A percentile compares a stretch with the other conserved stretches of the same genome.
These are phyloP conservation scores for Diaporthe sp. DNA, from an alignment of 2,329 filamentous ascomycete species.

Conservation along the genomic window DNA sequence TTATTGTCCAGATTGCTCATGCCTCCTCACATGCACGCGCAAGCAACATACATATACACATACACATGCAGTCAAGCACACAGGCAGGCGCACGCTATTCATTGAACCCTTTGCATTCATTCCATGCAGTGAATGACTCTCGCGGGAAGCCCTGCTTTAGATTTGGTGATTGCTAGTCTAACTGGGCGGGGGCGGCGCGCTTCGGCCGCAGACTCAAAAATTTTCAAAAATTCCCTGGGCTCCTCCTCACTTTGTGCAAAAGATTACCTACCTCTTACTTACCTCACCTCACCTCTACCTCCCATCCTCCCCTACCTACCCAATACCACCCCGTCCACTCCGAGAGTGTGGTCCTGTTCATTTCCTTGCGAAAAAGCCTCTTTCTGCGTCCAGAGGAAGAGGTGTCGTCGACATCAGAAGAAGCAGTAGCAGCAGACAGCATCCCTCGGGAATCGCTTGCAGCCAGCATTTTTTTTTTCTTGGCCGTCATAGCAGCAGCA, in stretches of 20 bases:
- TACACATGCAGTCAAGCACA: background rate
- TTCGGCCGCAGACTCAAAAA: constrained; percentile 19
- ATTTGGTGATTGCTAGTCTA: constrained; percentile 29
- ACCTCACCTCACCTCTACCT: constrained; percentile 11
- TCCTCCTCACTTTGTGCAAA: constrained; percentile 8
- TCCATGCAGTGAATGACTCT: constrained; percentile 31
- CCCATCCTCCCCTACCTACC: constrained; percentile 23
- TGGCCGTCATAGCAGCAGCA: constrained; percentile 9
- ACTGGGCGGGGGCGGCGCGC: constrained; percentile 8
- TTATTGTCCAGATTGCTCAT: constrained; percentile 11
- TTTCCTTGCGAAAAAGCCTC: constrained; percentile 8
- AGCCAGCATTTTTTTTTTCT: constrained; percentile 24
- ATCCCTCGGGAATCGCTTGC: constrained; percentile 31
- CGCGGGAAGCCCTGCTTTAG: constrained; percentile 33
- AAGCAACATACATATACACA: background rate
- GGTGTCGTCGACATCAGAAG: background rate
- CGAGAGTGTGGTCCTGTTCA: constrained; percentile 29
- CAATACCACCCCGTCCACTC: constrained; percentile 29
- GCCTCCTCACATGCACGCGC: background rate
- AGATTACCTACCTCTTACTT: constrained; percentile 18
- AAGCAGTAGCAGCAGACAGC: constrained; percentile 1
- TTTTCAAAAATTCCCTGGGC: constrained; percentile 29
- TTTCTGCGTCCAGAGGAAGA: constrained; percentile 15
- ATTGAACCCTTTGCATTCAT: constrained; percentile 7
- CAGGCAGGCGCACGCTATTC: constrained; percentile 1